phyloP scores from a whole-genome alignment of 768 basidiomycete genomes.

The Boletus rex-veris region DNA sequence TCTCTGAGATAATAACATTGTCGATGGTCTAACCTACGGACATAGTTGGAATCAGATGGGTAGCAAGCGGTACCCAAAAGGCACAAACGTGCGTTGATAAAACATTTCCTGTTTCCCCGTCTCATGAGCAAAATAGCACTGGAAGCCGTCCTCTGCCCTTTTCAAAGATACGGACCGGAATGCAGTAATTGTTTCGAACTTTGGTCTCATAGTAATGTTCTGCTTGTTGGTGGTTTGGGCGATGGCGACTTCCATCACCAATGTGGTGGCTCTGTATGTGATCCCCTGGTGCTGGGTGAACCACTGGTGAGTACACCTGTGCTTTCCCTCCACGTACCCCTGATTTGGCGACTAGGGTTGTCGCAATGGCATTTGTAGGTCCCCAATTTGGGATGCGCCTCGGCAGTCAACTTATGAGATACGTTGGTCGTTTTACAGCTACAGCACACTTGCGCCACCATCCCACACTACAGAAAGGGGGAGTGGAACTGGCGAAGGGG shows the following conservation, averaged over 20 bases:
- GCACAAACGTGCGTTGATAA: background rate
- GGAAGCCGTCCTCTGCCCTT: background rate
- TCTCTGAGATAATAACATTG: background rate
- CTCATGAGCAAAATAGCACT: background rate
- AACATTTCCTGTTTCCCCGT: background rate
- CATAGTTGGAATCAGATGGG: background rate
- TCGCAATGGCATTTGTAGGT: background rate
- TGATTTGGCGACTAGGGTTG: background rate
- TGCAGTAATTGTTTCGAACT: background rate
- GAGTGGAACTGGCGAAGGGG: background rate
- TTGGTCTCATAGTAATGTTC: background rate
- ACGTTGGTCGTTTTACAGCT: background rate
- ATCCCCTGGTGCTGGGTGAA: background rate
- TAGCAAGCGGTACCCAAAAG: background rate
- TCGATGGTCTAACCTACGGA: background rate
- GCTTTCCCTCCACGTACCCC: background rate
- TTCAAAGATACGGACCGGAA: background rate
- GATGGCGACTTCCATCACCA: background rate
- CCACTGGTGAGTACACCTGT: background rate
- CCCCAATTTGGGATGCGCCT: background rate
- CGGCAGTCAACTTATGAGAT: background rate
- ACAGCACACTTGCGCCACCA: background rate
- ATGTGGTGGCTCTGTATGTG: background rate
- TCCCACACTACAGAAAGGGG: background rate
- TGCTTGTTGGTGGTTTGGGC: background rate